A percentile compares a stretch with the other conserved stretches of the same genome.
phyloP scores from a whole-genome alignment of 1,284 basidiomycete species.

The Ganoderma leucocontextum region DNA sequence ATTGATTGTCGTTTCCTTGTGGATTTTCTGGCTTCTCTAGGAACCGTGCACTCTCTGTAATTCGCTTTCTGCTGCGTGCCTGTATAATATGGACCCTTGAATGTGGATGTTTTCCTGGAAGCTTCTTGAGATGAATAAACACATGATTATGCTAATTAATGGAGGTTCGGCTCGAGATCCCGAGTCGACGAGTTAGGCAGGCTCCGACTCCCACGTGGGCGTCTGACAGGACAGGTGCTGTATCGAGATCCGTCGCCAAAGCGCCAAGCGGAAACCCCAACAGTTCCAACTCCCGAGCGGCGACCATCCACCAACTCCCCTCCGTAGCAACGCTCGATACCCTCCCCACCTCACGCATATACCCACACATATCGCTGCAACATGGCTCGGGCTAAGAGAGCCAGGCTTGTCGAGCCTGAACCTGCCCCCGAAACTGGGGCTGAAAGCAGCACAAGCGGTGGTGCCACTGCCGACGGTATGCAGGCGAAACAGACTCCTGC shows the following conservation, averaged over 20 bases:
- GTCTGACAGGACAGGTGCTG: neutral
- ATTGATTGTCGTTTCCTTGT: constrained; percentile 18
- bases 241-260: constrained; percentile 2
- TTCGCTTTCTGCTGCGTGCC: neutral
- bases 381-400: constrained; percentile 4
- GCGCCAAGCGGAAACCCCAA: neutral
- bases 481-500: neutral
- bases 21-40: neutral
- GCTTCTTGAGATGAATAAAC: neutral
- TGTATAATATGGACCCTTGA: neutral
- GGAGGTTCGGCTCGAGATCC: neutral
- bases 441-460: neutral
- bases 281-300: neutral
- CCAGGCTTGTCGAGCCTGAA: neutral
- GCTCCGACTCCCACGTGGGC: neutral
- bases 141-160: neutral
- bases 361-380: too few relatives aligned
- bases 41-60: neutral
- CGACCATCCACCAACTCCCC: neutral
- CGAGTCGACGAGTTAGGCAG: neutral
- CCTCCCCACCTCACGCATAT: neutral
- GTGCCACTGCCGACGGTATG: constrained; percentile 7
- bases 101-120: neutral
- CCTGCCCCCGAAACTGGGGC: neutral
- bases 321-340: neutral